Base-by-base conservation (phyloP, 495 filamentous ascomycete species). In the Daldinia loculata region DNA sequence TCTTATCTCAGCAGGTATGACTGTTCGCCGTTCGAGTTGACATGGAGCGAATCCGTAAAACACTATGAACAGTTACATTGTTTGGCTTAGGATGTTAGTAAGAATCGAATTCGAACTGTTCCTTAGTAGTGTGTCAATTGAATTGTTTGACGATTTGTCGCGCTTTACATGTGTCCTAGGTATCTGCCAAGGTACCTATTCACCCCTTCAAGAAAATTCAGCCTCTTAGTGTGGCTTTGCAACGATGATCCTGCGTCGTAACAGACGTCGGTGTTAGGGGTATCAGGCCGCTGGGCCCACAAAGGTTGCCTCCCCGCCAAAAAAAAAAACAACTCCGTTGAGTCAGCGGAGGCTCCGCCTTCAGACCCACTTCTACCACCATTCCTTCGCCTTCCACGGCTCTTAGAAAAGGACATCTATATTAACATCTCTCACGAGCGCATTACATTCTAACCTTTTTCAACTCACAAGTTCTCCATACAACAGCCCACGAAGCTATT, bases 341-440 rank as follows among this genome's bases (percentile, higher is more conserved):
- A 77, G 52, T 77, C 75, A 77, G 73, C 74, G 70, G 56, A 22
- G 58, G 72, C 64, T 73, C 72, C 71, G 62, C 74, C 75, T 70
- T 74, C 76, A 74, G 74, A n/a, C 78, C 70, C 78, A 78, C 76
- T 66, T 72, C 65, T 57, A 71, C 70, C 67, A 74, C 67, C 70
- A 56, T 79, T 79, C 77, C 74, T 70, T 77, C 63, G 67, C 70
- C 75, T 76, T 77, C 73, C 66, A 78, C 70, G 53, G 27, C 61
- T 53, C 45, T 53, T 29, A 67, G 70, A 75, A 76, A 74, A 71
- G 65, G 59, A 66, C 66, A 58, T 67, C 50, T 71, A 52, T 60
- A 58, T 39, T 61, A 64, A 34, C 52, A 48, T 26, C 57, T 26
- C 57, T 69, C 60, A 67, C 34, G 60, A 72, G 43, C 66, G 56